Evolutionary conservation across 2,329 filamentous ascomycete genomes (phyloP).

Genomic region (Thelonectria olida): DNA sequence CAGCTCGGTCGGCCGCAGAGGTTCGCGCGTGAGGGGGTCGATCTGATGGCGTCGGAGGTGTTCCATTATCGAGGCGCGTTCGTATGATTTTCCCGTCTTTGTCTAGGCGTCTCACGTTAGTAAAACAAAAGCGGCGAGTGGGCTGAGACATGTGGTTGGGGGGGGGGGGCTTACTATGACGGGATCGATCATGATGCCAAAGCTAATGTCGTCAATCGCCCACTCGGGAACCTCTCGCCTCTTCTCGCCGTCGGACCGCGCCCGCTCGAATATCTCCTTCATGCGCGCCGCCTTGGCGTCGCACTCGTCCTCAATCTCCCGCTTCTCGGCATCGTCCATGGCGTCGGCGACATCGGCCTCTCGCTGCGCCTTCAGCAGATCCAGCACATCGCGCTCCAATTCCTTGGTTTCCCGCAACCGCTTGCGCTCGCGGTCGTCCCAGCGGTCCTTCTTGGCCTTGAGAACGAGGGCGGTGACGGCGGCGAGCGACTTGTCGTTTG

Average conservation of each 20-base stretch:
- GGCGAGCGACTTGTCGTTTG: slow-evolving; percentile 72
- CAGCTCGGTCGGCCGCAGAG: slow-evolving; percentile 74
- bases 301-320: slow-evolving; percentile 59
- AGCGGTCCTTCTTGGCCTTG: slow-evolving; percentile 84
- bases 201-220: slow-evolving; percentile 79
- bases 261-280: slow-evolving; percentile 60
- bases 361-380: slow-evolving; percentile 57
- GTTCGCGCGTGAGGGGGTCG: slow-evolving; percentile 86
- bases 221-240: slow-evolving; percentile 76
- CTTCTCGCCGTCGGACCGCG: slow-evolving; percentile 55
- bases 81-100: slow-evolving; percentile 89
- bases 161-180: slow-evolving; percentile 56
- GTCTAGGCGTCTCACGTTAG: too few species aligned
- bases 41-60: slow-evolving; percentile 79
- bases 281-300: slow-evolving; percentile 56
- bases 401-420: slow-evolving; percentile 64
- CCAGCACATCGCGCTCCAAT: slow-evolving; percentile 69
- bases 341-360: slow-evolving; percentile 52
- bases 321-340: slow-evolving; percentile 57
- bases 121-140: too few species aligned
- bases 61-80: slow-evolving; percentile 84
- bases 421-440: slow-evolving; percentile 77
- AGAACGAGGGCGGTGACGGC: slow-evolving; percentile 80
- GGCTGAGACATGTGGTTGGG: too few species aligned
- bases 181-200: slow-evolving; percentile 78